Evolutionary conservation across 371 early-diverging fungal genomes (phyloP).

Genomic region (Haplosporangium sp.): DNA sequence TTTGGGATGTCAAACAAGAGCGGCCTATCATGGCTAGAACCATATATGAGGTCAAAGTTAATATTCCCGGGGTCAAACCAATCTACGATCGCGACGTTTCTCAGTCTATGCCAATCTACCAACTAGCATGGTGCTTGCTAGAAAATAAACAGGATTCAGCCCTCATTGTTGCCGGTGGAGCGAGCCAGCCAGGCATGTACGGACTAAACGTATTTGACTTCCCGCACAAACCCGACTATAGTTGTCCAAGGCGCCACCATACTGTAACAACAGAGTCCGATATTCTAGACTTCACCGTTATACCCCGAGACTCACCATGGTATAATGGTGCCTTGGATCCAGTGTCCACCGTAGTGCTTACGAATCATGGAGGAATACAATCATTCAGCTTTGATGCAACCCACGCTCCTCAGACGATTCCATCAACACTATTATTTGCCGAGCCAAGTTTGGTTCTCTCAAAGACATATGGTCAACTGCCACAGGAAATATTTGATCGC

Average conservation of each 20-base stretch:
- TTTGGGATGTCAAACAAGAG: constrained; percentile 64
- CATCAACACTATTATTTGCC: constrained; percentile 62
- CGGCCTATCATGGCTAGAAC: constrained; percentile 60
- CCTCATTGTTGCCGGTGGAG: constrained; percentile 64
- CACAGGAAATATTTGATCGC: constrained; percentile 24
- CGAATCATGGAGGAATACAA: constrained; percentile 52
- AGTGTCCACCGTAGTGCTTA: constrained; percentile 59
- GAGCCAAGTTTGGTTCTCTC: constrained; percentile 58
- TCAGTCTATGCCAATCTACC: constrained; percentile 64
- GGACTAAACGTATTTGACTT: constrained; percentile 63
- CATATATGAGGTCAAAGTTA: constrained; percentile 57
- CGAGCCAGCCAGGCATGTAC: constrained; percentile 58
- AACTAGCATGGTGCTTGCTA: constrained; percentile 64
- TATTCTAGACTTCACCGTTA: constrained; percentile 60
- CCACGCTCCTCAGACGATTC: constrained; percentile 33
- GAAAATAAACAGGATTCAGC: constrained; percentile 54
- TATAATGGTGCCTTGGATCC: constrained; percentile 61
- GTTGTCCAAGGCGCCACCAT: constrained; percentile 59
- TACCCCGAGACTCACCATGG: constrained; percentile 61
- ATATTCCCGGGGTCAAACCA: constrained; percentile 40
- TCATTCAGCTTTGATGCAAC: constrained; percentile 32
- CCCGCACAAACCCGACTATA: constrained; percentile 57
- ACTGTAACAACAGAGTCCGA: constrained; percentile 60
- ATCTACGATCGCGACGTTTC: constrained; percentile 21
- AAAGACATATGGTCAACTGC: constrained; percentile 34